Percentiles rank a stretch among this genome's conserved stretches.
Conservation (phyloP, 768 basidiomycete species). For the Lentinula edodes region DNA sequence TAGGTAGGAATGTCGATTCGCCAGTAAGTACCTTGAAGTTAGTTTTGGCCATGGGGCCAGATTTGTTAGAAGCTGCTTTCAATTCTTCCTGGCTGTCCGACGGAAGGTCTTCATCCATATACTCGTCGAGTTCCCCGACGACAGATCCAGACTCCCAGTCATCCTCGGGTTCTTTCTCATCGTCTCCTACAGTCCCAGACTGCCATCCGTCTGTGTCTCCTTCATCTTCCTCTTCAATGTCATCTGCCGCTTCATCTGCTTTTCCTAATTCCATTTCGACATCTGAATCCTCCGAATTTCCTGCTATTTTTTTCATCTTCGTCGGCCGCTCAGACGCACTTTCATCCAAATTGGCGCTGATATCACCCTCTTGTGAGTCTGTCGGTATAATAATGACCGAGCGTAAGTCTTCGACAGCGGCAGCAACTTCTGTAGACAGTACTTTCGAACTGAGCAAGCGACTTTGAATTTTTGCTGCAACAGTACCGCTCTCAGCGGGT, state of each 20-base stretch:
- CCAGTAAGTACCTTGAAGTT: slow-evolving; percentile 19
- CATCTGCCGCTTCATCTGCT: slow-evolving; percentile 17
- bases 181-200: slow-evolving; percentile 30
- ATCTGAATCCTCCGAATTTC: background rate
- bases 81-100: slow-evolving; percentile 28
- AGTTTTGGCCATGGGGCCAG: slow-evolving; percentile 14
- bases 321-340: slow-evolving; percentile 14
- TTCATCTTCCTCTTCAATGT: slow-evolving; percentile 15
- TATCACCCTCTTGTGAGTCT: slow-evolving; percentile 4
- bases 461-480: slow-evolving; percentile 57
- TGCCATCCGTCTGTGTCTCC: slow-evolving; percentile 30
- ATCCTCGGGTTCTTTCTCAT: slow-evolving; percentile 22
- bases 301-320: slow-evolving; percentile 16
- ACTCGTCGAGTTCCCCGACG: slow-evolving; percentile 14
- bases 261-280: slow-evolving; percentile 15
- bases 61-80: slow-evolving; percentile 16
- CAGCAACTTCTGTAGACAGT: slow-evolving; percentile 54
- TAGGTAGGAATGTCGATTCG: slow-evolving; percentile 76
- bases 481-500: slow-evolving; percentile 33
- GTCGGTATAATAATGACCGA: slow-evolving; percentile 28
- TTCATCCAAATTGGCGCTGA: slow-evolving; percentile 14
- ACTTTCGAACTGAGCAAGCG: slow-evolving; percentile 73
- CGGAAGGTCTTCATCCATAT: slow-evolving; percentile 11
- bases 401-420: slow-evolving; percentile 46
- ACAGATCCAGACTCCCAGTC: slow-evolving; percentile 55